These are phyloP conservation scores for Saccharomycopsis javanensis DNA, from an alignment of 805 yeast species.

Conservation along the genomic window DNA sequence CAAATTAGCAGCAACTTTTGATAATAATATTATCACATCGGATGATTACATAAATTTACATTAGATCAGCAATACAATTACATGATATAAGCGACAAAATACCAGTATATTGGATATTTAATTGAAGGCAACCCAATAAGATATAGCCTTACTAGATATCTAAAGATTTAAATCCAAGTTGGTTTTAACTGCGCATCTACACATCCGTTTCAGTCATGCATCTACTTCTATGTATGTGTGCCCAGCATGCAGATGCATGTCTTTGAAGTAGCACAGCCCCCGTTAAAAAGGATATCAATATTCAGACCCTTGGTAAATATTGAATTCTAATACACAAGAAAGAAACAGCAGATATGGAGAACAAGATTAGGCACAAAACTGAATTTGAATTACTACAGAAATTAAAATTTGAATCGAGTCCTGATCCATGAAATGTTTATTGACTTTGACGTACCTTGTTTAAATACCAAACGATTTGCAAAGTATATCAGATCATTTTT, in stretches of 20 bases:
- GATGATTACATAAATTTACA: no score
- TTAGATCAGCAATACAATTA: no score
- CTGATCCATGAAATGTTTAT: background rate
- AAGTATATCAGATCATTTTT: no score
- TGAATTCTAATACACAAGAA: no score
- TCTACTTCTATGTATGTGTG: background rate
- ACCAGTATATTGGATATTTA: no score
- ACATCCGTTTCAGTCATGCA: background rate
- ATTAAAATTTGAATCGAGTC: background rate
- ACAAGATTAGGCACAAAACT: background rate
- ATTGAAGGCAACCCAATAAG: no score
- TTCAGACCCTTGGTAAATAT: background rate
- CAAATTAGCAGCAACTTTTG: no score
- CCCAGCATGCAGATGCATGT: conserved; percentile 1
- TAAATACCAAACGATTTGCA: background rate
- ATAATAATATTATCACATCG: no score
- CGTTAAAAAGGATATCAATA: background rate
- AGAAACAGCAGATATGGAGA: background rate
- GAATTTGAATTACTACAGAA: background rate
- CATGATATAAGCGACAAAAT: no score
- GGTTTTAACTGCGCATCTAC: background rate
- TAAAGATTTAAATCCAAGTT: no score
- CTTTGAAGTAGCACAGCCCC: background rate
- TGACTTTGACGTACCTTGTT: background rate
- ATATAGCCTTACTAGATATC: no score